phyloP scores from a whole-genome alignment of 1,139 yeast species.

The Debaryomyces coudertii region DNA sequence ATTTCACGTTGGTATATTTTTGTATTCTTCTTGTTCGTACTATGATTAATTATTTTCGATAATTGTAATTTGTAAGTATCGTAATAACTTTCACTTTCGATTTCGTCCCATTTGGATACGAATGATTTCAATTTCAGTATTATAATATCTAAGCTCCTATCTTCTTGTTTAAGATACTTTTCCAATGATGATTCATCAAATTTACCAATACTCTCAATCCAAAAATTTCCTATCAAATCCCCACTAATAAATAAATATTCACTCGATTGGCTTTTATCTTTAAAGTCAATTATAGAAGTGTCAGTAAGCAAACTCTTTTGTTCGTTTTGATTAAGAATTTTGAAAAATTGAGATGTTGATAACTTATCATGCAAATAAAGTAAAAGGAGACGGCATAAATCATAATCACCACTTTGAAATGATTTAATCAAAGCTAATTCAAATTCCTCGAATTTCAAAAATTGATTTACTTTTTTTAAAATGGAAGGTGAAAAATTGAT shows the following conservation, averaged over 20 bases:
- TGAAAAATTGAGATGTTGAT: conserved; percentile 45
- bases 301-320: conserved; percentile 23
- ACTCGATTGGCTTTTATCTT: conserved; percentile 12
- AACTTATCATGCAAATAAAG: conserved; percentile 48
- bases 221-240: conserved; percentile 46
- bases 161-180: conserved; percentile 39
- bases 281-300: conserved; percentile 18
- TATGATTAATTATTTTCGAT: conserved; percentile 25
- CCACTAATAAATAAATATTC: conserved; percentile 37
- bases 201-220: conserved; percentile 39
- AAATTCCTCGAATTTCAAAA: conserved; percentile 72
- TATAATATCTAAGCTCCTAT: conserved; percentile 30
- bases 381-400: conserved; percentile 64
- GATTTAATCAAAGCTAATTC: conserved; percentile 73
- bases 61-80: conserved; percentile 27
- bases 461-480: conserved; percentile 60
- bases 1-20: conserved; percentile 52
- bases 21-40: conserved; percentile 25
- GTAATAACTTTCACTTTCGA: neutral
- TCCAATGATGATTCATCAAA: conserved; percentile 28
- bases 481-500: conserved; percentile 72
- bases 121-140: conserved; percentile 24
- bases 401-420: conserved; percentile 66
- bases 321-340: conserved; percentile 46
- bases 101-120: conserved; percentile 9